Base-by-base conservation (phyloP, 257 asterid species). In the Rehmannia glutinosa region DNA sequence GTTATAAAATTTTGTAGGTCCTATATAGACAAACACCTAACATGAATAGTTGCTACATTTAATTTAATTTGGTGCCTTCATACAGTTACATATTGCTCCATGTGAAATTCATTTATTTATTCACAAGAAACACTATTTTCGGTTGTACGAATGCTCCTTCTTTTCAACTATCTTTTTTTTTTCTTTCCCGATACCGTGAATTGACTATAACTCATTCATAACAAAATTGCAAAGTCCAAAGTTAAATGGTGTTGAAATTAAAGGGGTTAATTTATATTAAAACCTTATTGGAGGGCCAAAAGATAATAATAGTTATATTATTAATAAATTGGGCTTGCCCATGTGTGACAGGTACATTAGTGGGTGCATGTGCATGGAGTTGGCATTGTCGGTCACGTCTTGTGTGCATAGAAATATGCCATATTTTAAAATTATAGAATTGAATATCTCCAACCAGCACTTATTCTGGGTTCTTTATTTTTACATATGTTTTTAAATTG, bases 321-420 rank as follows among this genome's bases (percentile, higher is more conserved):
- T 12, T 16, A 53, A 38, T 27, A 17, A 53, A 30, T 28, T 3
- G 36, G 39, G 72, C n/a, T 45, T 65, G 67, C 36, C 23, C 67
- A 43, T 64, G 73, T 28, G 68, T 65, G 77, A 65, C 73, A 65
- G 72, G 17, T 65, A 25, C 46, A 13, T 65, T 20, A 46, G 46
- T 27, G 73, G 62, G 32, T 53, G 75, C 85, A 80, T 73, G 82
- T 80, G 85, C 80, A 41, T 36, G n/a, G 67, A 36, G 67, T 27
- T 47, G 73, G 70, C 69, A 19, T 45, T 74, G 83, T 77, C 83
- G 82, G 81, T 71, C 68, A 25, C 47, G 39, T 39, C 19, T 73
- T 27, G 1, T 33, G 24, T 45, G 16, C 11, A 32, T 17, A 15
- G 20, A 20, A 27, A 46, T 52, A 49, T 28, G 43, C 19, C 25